Evolutionary conservation across 2,329 filamentous ascomycete genomes (phyloP).

Genomic region (Colletotrichum gigasporum): DNA sequence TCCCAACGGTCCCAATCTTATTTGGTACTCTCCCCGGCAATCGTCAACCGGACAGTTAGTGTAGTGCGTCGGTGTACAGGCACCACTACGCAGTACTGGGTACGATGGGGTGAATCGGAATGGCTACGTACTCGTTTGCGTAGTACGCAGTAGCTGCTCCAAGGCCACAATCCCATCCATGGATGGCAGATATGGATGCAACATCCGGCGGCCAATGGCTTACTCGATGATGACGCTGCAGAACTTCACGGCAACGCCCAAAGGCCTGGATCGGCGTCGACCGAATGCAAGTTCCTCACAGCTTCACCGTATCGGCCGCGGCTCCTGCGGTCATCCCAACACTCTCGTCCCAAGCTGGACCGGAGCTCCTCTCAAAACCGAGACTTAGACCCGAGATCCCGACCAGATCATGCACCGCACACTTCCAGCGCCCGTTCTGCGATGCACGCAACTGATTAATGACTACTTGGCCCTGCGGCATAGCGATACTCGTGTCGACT

Average conservation of each 20-base stretch:
- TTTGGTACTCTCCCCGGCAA: not conserved
- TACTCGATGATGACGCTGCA: conserved; percentile 24
- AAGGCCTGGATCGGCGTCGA: not conserved
- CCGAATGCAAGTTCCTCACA: not conserved
- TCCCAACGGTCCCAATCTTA: conserved; percentile 6
- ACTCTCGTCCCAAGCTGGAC: not conserved
- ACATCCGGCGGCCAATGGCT: conserved; percentile 2
- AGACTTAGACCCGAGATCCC: conserved; percentile 3
- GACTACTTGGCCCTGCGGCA: conserved; percentile 7
- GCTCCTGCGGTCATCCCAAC: conserved; percentile 12
- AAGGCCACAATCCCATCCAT: not conserved
- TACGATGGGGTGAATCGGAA: not conserved
- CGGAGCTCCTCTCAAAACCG: not conserved
- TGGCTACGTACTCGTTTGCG: not conserved
- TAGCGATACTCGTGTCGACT: conserved; percentile 16
- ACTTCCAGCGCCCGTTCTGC: conserved; percentile 1
- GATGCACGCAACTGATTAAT: conserved; percentile 16
- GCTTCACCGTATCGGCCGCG: conserved; percentile 14
- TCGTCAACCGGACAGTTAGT: not conserved
- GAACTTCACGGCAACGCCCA: conserved; percentile 3
- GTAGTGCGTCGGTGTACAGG: too few species aligned
- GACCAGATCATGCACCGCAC: conserved; percentile 8
- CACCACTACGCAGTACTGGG: not conserved
- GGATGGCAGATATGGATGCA: conserved; percentile 12
- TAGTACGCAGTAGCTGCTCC: not conserved